phyloP scores from a whole-genome alignment of 202 grass and related monocot species.

The Panicum virgatum region DNA sequence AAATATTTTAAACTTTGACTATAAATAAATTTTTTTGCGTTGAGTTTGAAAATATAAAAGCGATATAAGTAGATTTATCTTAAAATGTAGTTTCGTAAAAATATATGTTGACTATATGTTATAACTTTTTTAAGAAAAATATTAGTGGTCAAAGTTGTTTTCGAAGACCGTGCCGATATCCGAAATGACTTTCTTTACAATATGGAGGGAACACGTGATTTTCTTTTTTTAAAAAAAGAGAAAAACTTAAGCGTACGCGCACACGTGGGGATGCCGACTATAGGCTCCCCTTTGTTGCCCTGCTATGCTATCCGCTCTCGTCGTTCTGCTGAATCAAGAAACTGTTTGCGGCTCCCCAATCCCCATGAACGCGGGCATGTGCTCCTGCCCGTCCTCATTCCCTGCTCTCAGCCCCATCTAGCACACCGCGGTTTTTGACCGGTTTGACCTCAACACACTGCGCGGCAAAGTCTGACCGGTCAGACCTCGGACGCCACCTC shows the following conservation, averaged over 20 bases:
- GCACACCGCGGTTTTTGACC: conserved; percentile 26
- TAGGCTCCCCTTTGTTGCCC: background rate
- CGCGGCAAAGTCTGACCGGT: conserved; percentile 26
- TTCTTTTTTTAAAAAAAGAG: no score
- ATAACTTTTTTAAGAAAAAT: no score
- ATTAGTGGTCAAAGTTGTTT: no score
- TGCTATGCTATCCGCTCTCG: conserved; percentile 30
- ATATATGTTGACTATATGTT: no score
- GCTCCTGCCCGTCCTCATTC: conserved; percentile 13
- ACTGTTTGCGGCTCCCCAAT: conserved; percentile 32
- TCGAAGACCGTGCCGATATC: no score
- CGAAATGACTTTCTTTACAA: no score
- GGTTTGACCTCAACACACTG: background rate
- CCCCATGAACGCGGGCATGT: conserved; percentile 33
- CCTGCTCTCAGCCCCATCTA: background rate
- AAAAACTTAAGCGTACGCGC: background rate
- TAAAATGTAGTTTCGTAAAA: no score
- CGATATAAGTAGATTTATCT: no score
- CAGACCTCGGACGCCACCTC: conserved; percentile 28
- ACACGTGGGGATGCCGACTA: background rate
- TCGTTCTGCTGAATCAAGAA: conserved; percentile 37
- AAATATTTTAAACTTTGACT: no score
- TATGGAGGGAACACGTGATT: no score
- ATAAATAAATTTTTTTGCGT: no score
- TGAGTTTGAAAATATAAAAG: no score